Percentiles rank a stretch among this genome's conserved stretches.
Evolutionary conservation across 306 rosid species (phyloP).

Genomic region (Fragaria iinumae): DNA sequence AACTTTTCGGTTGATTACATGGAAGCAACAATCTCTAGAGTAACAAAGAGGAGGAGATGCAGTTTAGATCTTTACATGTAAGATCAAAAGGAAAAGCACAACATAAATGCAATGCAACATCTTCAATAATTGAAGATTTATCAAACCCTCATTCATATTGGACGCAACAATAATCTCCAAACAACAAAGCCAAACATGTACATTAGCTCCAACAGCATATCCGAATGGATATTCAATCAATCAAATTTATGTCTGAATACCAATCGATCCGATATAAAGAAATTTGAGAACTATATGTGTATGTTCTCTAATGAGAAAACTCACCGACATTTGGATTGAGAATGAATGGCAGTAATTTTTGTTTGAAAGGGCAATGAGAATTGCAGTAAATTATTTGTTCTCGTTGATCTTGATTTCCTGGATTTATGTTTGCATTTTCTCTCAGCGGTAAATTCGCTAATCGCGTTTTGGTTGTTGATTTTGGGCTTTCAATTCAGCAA

Average conservation of each 20-base stretch:
- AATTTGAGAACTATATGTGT: not conserved
- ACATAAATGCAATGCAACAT: not conserved
- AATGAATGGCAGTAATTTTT: not conserved
- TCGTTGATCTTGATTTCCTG: not conserved
- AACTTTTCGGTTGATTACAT: slow-evolving; percentile 7
- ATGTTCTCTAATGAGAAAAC: slow-evolving; percentile 8
- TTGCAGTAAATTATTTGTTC: not conserved
- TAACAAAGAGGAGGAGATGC: not conserved
- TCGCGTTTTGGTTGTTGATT: slow-evolving; percentile 1
- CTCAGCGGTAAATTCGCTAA: slow-evolving; percentile 19
- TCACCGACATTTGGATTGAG: slow-evolving; percentile 47
- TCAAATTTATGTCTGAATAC: not conserved
- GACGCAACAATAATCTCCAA: slow-evolving; percentile 1
- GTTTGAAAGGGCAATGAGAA: not conserved
- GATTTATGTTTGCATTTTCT: not conserved
- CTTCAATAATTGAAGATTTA: not conserved
- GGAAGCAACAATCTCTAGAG: not conserved
- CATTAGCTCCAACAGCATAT: not conserved
- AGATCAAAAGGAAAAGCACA: not conserved
- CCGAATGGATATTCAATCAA: not conserved
- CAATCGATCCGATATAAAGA: slow-evolving; percentile 10
- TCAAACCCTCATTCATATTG: not conserved
- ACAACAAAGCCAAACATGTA: not conserved
- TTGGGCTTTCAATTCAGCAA: not conserved
- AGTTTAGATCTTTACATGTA: not conserved